Base-by-base conservation (phyloP, 306 rosid genomes). In the Vachellia pachyceras region DNA sequence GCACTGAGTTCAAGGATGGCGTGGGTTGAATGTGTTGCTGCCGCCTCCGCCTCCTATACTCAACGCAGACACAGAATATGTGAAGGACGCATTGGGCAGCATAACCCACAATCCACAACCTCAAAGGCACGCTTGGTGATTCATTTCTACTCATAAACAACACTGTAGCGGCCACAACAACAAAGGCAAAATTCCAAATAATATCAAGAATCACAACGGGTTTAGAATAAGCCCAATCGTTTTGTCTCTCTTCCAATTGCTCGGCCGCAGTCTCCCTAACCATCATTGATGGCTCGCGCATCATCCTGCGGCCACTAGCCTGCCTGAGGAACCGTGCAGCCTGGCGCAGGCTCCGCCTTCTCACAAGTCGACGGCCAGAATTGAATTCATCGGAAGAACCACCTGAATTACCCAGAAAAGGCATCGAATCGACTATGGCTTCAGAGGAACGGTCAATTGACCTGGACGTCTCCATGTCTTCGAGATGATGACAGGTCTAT, bases 181-280 rank as follows among this genome's bases (percentile, higher is more conserved):
- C 90, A 69, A 96, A 93, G 0, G 91, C 90, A 50, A 95, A 84
- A 78, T 95, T 95, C 99, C 99, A 95, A 4, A 95, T 79, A 77
- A 95, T 60, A 39, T 95, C 99, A 9, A 95, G 89, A 4, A 93
- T 77, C 79, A 95, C 98, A 14, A 95, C 91, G 13, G 98, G 99
- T 86, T 91, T 95, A 36, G 99, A 95, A 71, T 93, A 93, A 15
- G 99, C 99, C 99, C 99, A 95, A 87, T n/a, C n/a, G n/a, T n/a
- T n/a, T n/a, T n/a, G n/a, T 71, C 97, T 72, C 89, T 91, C 97
- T 88, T 94, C 97, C 84, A 94, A 76, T 72, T 92, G 98, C 85
- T 92, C 98, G 46, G 98, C 98, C 17, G 98, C 98, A 0, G 94
- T 81, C 88, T 94, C 98, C 0, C 98, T 88, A 23, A 94, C 98